phyloP scores from a whole-genome alignment of 1,284 basidiomycete genomes.

The Marasmius fiardii region DNA sequence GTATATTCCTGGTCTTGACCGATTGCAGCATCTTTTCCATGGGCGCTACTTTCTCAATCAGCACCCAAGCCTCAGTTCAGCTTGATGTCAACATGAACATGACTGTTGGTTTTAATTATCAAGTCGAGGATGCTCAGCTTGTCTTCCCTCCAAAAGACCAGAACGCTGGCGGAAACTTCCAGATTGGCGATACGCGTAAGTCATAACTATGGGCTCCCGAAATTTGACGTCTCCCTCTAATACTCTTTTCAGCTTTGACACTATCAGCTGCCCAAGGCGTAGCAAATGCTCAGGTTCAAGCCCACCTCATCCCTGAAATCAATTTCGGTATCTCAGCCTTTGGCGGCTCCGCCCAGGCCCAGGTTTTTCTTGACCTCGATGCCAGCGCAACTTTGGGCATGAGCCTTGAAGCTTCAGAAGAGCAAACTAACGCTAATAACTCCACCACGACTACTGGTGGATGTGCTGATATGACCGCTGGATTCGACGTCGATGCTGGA shows the following conservation, averaged over 20 bases:
- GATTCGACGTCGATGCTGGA: not conserved
- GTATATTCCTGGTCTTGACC: not conserved
- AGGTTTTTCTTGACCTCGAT: slow-evolving; percentile 44
- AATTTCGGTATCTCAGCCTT: slow-evolving; percentile 42
- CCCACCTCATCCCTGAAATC: slow-evolving; percentile 48
- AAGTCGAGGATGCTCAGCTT: slow-evolving; percentile 33
- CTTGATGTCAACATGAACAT: slow-evolving; percentile 35
- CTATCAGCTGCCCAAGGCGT: slow-evolving; percentile 38
- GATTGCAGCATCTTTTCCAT: slow-evolving; percentile 30
- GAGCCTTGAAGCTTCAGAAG: slow-evolving; percentile 24
- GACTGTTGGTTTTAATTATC: slow-evolving; percentile 36
- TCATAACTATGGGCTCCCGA: slow-evolving; percentile 9
- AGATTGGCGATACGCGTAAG: slow-evolving; percentile 33
- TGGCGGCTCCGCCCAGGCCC: slow-evolving; percentile 29
- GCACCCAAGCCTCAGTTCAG: slow-evolving; percentile 29
- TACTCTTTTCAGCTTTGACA: slow-evolving; percentile 2
- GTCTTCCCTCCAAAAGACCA: slow-evolving; percentile 18
- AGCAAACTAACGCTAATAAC: not conserved
- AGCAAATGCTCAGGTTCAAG: slow-evolving; percentile 36
- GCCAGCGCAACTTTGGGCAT: slow-evolving; percentile 36
- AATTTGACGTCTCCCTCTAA: too few relatives aligned
- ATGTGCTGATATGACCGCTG: not conserved
- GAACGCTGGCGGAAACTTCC: slow-evolving; percentile 21
- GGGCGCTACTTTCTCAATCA: slow-evolving; percentile 36
- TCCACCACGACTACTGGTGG: slow-evolving; percentile 8